Percentiles rank a stretch among this genome's conserved stretches.
phyloP scores from a whole-genome alignment of 2,329 filamentous ascomycete genomes.

The Penicillium sp. region DNA sequence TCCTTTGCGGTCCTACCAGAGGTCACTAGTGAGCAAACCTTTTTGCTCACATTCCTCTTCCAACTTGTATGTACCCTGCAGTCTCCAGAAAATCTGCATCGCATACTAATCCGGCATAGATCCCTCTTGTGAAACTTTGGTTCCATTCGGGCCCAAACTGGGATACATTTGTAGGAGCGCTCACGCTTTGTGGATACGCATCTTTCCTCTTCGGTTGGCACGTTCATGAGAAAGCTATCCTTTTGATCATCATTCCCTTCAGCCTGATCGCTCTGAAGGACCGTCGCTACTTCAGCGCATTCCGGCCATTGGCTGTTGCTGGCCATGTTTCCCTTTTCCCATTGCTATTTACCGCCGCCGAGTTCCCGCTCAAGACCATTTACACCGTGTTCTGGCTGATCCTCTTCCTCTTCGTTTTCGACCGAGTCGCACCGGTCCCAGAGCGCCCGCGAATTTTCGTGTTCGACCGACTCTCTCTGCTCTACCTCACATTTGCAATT shows the following conservation, averaged over 20 bases:
- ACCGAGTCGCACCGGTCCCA: slow-evolving; percentile 83
- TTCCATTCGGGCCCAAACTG: slow-evolving; percentile 67
- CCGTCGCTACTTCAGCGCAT: slow-evolving; percentile 86
- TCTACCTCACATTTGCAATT: slow-evolving; percentile 89
- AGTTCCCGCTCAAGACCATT: slow-evolving; percentile 91
- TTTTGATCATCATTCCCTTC: slow-evolving; percentile 94
- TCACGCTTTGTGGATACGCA: slow-evolving; percentile 92
- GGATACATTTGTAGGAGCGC: slow-evolving; percentile 85
- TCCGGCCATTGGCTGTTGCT: slow-evolving; percentile 86
- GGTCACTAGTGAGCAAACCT: slow-evolving; percentile 78
- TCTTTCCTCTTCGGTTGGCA: slow-evolving; percentile 99
- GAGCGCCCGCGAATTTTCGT: slow-evolving; percentile 81
- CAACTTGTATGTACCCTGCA: slow-evolving; percentile 63
- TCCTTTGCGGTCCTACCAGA: slow-evolving; percentile 92
- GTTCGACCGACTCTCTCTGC: slow-evolving; percentile 83
- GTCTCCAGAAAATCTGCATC: slow-evolving; percentile 9
- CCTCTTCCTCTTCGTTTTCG: slow-evolving; percentile 82
- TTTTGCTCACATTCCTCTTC: slow-evolving; percentile 79
- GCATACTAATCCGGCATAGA: slow-evolving; percentile 37
- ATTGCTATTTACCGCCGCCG: slow-evolving; percentile 84
- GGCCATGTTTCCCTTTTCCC: slow-evolving; percentile 96
- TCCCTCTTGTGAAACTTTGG: slow-evolving; percentile 83
- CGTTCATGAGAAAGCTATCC: slow-evolving; percentile 95
- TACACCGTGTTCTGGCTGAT: slow-evolving; percentile 94
- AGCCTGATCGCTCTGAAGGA: slow-evolving; percentile 89